Evolutionary conservation across 2,329 filamentous ascomycete genomes (phyloP).

Genomic region (Alternaria brassicicola): DNA sequence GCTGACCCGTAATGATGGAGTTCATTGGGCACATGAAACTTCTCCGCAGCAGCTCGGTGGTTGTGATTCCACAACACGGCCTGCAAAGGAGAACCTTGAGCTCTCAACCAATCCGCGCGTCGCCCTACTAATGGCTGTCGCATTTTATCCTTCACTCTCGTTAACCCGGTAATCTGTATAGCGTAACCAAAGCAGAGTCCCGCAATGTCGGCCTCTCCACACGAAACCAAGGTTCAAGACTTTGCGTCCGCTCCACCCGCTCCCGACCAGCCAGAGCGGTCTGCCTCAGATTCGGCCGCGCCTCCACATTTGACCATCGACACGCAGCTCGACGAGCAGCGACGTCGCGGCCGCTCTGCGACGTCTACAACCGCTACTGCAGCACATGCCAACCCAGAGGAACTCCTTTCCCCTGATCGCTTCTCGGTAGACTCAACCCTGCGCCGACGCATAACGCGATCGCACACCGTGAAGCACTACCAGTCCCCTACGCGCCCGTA

Average conservation of each 20-base stretch:
- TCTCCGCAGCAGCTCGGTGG: background rate
- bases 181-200: background rate
- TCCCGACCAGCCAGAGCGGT: conserved; percentile 15
- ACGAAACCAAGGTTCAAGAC: conserved; percentile 39
- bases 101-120: background rate
- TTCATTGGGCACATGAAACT: conserved; percentile 1
- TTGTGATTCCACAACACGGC: background rate
- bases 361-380: conserved; percentile 38
- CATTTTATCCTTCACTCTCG: conserved; percentile 2
- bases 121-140: background rate
- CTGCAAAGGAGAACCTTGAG: background rate
- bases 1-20: background rate
- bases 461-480: conserved; percentile 55
- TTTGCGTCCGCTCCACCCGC: conserved; percentile 35
- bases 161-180: background rate
- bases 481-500: conserved; percentile 43
- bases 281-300: conserved; percentile 13
- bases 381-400: conserved; percentile 30
- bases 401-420: conserved; percentile 38
- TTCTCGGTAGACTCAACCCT: conserved; percentile 45
- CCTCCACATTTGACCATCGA: conserved; percentile 30
- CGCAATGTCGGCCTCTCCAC: conserved; percentile 36
- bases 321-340: conserved; percentile 31
- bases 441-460: conserved; percentile 48
- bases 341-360: conserved; percentile 33